Base-by-base conservation (phyloP, 352 stramenopile species). In the Phytophthora syringae region DNA sequence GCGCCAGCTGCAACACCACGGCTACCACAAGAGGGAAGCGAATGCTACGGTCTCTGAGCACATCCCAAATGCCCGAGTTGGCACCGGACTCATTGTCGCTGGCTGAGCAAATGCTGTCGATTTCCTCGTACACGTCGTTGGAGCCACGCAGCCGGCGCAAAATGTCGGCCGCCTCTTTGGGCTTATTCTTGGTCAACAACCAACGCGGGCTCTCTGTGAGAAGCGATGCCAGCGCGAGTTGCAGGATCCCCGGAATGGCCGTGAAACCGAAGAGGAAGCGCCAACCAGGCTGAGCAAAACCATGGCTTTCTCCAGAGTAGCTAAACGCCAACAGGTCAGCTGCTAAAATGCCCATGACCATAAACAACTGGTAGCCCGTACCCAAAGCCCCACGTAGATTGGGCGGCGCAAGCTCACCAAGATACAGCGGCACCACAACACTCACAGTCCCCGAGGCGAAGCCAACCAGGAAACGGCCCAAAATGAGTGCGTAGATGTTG, bases 111-210 rank as follows among this genome's bases (percentile, higher is more conserved):
- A 92, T 92, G 72, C 81, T 90, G 61, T 92, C 83, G 40, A 92
- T 90, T 61, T 92, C 83, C 57, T 92, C 83, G 57, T 92, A 90
- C 40, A 92, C 83, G 65, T 92, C 83, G 37, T 84, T 89, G 3
- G 79, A 84, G n/a, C 81, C 83, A 58, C 83, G 81, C 32, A 92
- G 56, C 16, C 79, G 69, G 21, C 83, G 79, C 53, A 92, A 42
- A 50, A 92, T 89, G 54, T 92, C 81, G 18, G 79, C 83, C 0
- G 83, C 83, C 53, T 92, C 83, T 60, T 92, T 92, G 27, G 81
- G 83, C 7, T 66, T 72, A 62, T 92, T 90, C 70, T 92, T 86
- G 18, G 79, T 90, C 44, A 92, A 59, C 42, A 92, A 42, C 83
- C 83, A 92, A 56, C 83, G 83, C 36, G 83, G 83, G 68, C 72